Evolutionary conservation across 164 flowering plant species (phyloP), one percentile per base, ranked within the genome.

Genomic region (Liriodendron chinense): DNA sequence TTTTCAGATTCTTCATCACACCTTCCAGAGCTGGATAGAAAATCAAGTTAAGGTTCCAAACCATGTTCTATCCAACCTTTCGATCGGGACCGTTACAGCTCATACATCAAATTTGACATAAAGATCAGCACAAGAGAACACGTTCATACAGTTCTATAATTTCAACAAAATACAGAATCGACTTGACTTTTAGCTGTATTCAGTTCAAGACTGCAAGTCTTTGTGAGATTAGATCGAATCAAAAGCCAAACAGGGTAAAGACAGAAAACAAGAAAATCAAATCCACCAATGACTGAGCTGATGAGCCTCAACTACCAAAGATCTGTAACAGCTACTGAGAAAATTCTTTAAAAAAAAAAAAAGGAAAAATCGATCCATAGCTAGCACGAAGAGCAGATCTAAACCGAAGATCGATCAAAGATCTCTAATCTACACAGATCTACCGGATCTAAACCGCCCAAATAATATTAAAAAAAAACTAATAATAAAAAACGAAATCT

Each of bases 1-100:
- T 73, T 71, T 83, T 82, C 28, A 75, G 78, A 76, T 84, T 84
- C 80, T 78, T 81, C 67, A 77, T 79, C 77, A 76, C 75, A 56
- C 78, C 83, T 57, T 81, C 86, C 66, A 78, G 59, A 78, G 87
- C 89, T 86, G 79, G 14, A 25, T 53, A 72, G 24, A 22, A 67
- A 70, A 71, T 28, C 56, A 63, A 74, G 76, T 80, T 72, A 82
- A 83, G 82, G 76, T 14, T 67, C 69, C 69, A 67, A 63, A 63
- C 24, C 26, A 8, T 63, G 24, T 63, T 63, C 24, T 8, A 57
- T 57, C 62, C 62, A 1, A 57, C 62, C 25, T 1, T n/a, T 21
- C 24, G 0, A 63, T 21, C 24, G n/a, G 24, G 22, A 63, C 24
- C 2, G 23, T 63, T 20, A 7, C 22, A 63, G 24, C 66, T n/a